Base-by-base conservation (phyloP, 2,329 filamentous ascomycete species). In the Aaosphaeria pasadenensis region DNA sequence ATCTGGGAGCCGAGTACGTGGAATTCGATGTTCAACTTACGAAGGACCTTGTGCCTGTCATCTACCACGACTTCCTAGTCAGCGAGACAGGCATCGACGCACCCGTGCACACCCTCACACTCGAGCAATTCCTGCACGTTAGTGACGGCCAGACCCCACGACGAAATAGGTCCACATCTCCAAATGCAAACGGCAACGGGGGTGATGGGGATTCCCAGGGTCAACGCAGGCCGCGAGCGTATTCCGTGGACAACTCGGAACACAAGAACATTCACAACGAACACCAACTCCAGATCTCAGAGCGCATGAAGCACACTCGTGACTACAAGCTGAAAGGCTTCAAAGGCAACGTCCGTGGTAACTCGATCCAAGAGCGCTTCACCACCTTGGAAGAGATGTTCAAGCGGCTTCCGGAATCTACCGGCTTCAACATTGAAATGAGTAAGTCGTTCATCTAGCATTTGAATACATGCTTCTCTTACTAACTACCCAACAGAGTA, bases 341-440 rank as follows among this genome's bases (percentile, higher is more conserved):
- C 81, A 99, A 99, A 72, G 92, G 87, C 43, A 99, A 99, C 69
- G 91, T 85, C 5, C 87, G 94, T 4, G 94, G 92, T 45, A 91
- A 90, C 66, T 95, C 95, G 61, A 97, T 99, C 61, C 92, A 97
- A 68, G 90, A 89, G 0, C 91, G 92, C 0, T 99, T 99, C 72
- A 91, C 92, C 6, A 99, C 94, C 0, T 78, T 99, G 4, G 91
- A 96, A 69, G 90, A 96, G 53, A 85, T 97, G 67, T 96, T 99
- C 74, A 82, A 83, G 60, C 86, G 91, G 64, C 75, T 99, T 0
- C 90, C 91, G 0, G 81, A 87, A 53, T 79, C 83, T 11, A 88
- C 95, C 24, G 91, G 94, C 11, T 99, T 99, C 80, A 97, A 99
- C 71, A 95, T 99, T 58, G 94, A 99, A 75, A 88, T 99, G 81